phyloP scores from a whole-genome alignment of 108 stramenopile genomes.

The Cylindrotheca fusiformis region DNA sequence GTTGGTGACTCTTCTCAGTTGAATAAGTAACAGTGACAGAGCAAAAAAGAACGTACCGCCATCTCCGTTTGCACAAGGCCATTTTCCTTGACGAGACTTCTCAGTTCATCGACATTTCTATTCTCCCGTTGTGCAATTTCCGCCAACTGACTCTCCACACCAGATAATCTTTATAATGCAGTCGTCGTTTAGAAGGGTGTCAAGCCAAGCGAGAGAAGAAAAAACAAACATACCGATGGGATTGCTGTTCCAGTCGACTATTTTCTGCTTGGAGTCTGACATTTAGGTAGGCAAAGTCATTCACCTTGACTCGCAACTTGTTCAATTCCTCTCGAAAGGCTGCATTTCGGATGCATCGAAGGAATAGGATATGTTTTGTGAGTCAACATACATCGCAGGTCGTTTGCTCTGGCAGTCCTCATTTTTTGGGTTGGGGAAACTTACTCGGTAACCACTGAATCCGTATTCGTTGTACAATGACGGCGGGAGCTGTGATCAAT shows the following conservation, averaged over 20 bases:
- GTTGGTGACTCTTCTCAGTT: too few species aligned
- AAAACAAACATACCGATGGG: constrained; percentile 7
- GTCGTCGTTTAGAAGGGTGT: not conserved
- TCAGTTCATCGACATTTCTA: constrained; percentile 20
- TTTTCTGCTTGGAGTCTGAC: constrained; percentile 14
- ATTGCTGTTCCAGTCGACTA: constrained; percentile 23
- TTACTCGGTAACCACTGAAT: constrained; percentile 33
- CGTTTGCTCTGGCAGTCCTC: too few species aligned
- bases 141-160: constrained; percentile 26
- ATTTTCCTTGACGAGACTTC: constrained; percentile 28
- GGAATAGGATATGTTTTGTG: not conserved
- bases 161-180: constrained; percentile 10
- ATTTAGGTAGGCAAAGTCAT: constrained; percentile 19
- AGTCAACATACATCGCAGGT: too few species aligned
- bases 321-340: constrained; percentile 23
- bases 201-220: not conserved
- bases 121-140: constrained; percentile 20
- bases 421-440: too few species aligned
- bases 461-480: constrained; percentile 22
- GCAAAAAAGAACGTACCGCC: constrained; percentile 20
- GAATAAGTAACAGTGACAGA: not conserved
- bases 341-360: constrained; percentile 1
- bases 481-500: constrained; percentile 22
- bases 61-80: constrained; percentile 27
- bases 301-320: constrained; percentile 14